Evolutionary conservation across 495 filamentous ascomycete genomes (phyloP), one percentile per base, ranked within the genome.

Genomic region (Penicillium flavigenum): DNA sequence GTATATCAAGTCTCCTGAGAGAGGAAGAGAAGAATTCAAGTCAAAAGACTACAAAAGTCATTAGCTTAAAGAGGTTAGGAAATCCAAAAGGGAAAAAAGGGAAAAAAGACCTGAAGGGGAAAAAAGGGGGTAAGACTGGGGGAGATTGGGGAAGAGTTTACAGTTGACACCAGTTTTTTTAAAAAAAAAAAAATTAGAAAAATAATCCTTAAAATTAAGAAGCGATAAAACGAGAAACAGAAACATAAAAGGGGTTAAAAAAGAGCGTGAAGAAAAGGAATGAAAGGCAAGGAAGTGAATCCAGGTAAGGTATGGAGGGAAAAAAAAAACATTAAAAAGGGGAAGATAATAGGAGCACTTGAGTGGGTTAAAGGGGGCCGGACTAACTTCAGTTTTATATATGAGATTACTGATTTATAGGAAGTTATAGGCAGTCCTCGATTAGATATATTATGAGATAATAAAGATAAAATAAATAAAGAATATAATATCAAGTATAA

Each of bases 31-130:
- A 61, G 59, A 57, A 49, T 43, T 61, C 57, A 60, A 62, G 17
- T 47, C 26, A 29, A 55, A 58, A 58, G 59, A 62, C 58, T 55
- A 60, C 45, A 57, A 60, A 39, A 58, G 56, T 61, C 60, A 65
- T 67, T 67, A 67, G 64, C 64, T 64, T 51, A 57, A 61, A 70
- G 57, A 57, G 61, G 63, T 63, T 63, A 65, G 59, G 63, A 62
- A 61, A 54, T 47, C 29, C 52, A 39, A 27, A 57, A 54, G 32
- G 24, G 24, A 5, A 26, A 26, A 26, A 26, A 24, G 56, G 60
- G 74, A 51, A 38, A 68, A 49, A 68, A 49, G 36, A 71, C 61
- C 59, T 55, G 45, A 70, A 69, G 60, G 72, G 70, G 67, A 70
- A 67, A 75, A 68, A 64, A 63, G 64, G 68, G 59, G 67, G 69